Evolutionary conservation across 371 early-diverging fungal species (phyloP), one percentile per base, ranked within the genome.

Genomic region (Capniomyces stellatus): DNA sequence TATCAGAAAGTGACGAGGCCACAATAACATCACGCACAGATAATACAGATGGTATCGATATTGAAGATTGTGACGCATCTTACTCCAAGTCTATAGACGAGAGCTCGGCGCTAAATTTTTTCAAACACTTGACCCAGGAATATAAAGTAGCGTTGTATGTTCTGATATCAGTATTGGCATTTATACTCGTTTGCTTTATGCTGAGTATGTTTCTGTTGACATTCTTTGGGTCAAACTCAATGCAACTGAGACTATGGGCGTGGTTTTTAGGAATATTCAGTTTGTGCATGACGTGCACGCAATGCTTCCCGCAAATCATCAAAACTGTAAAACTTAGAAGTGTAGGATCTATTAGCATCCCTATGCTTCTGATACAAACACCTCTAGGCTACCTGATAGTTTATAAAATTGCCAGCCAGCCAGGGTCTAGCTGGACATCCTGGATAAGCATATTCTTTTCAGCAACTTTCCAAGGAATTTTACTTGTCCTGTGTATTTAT

Each of bases 361-460:
- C 89, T 0, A 88, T 85, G 82, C 85, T 94, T 87, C 55, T 82
- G 61, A 77, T 94, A 66, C 92, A 92, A 65, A 83, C 82, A n/a
- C 90, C 91, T 29, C 89, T 86, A 65, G 76, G 64, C 18, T 66
- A 54, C 18, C 60, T 90, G 21, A 78, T 95, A 69, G 87, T 81
- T 0, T 79, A 85, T 63, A 83, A 89, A 3, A 69, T 95, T 46
- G 73, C 78, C 10, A 69, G 79, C 15, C 75, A 86, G 22, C 87
- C 87, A 4, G 90, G 88, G 40, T 85, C 87, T 53, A 90, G 90
- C 64, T 85, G 83, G 84, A 87, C 96, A 0, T 84, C 89, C 24
- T 95, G 90, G 89, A 78, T 90, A 31, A 82, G 89, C 0, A 89
- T 86, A 55, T 69, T 88, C 27, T 81, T 83, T 15, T 78, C 84